Evolutionary conservation across 73 alveolate species (phyloP), one percentile per base, ranked within the genome.

Genomic region (Durusdinium trenchii): DNA sequence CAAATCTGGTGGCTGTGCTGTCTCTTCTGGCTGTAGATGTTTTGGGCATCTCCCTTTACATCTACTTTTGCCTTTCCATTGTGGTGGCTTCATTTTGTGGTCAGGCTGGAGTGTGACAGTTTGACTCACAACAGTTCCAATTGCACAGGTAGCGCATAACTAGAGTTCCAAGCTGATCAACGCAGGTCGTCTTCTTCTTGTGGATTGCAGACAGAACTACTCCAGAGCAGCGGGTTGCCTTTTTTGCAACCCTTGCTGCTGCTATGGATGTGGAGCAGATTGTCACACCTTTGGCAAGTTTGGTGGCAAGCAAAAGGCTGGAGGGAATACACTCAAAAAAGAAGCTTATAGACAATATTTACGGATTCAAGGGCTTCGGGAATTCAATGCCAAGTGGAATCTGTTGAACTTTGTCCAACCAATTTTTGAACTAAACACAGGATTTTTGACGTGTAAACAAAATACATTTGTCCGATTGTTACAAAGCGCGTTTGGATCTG

Each of bases 181-280:
- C 86, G 43, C n/a, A 84, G 94, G 94, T 84, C 52, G 89, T 91
- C n/a, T 91, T 91, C 57, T 32, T 45, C 57, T 54, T 91, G 62
- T 91, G 98, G 98, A 91, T 91, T 35, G 98, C 98, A 6, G 98
- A 91, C 89, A 87, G 98, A 36, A 91, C 98, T n/a, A 54, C 84
- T 6, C 36, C 87, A 0, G 79, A 76, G 54, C 89, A 91, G 89
- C 98, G 98, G 20, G 82, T 91, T 32, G 98, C 98, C 2, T 91
- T 91, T 48, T 52, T 91, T 23, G 98, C 98, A 18, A 47, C 98
- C 9, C 89, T 91, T 45, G 98, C 76, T 16, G 98, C 98, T 12
- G 98, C 98, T 20, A 91, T 71, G 87, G 87, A 90, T 43, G 54
- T 90, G 67, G 97, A 90, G 97, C 97, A 90, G 87, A 90, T 69